Evolutionary conservation across 139 green algal genomes (phyloP).

Genomic region (Coccomyxa sp.): DNA sequence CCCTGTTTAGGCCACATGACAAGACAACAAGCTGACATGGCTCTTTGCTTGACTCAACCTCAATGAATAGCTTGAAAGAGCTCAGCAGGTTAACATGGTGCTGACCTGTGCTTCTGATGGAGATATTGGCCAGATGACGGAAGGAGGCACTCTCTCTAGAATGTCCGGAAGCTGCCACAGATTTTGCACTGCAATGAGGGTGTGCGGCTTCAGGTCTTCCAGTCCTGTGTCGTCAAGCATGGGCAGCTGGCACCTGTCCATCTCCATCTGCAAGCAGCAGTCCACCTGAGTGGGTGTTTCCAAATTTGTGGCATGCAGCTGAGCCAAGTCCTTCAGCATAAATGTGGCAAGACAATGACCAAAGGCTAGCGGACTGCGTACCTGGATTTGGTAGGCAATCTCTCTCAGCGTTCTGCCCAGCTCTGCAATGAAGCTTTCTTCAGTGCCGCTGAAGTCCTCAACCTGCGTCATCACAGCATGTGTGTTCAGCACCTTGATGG

Average conservation of each 20-base stretch:
- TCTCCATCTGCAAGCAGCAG: neutral
- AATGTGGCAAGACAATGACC: neutral
- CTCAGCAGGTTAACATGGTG: too few species aligned
- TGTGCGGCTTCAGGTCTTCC: neutral
- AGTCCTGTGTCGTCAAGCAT: neutral
- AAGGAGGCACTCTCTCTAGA: neutral
- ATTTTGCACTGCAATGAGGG: neutral
- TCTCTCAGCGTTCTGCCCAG: constrained; percentile 31
- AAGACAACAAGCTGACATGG: too few species aligned
- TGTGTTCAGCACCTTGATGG: neutral
- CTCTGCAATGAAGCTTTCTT: constrained; percentile 14
- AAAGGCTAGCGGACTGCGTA: neutral
- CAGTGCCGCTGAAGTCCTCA: constrained; percentile 3
- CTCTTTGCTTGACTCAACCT: too few species aligned
- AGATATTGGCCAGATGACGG: neutral
- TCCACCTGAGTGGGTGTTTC: neutral
- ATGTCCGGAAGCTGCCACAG: neutral
- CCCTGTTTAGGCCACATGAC: too few species aligned
- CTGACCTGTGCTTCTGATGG: too few species aligned
- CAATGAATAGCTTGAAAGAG: too few species aligned
- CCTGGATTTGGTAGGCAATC: constrained; percentile 14
- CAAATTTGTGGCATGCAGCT: neutral
- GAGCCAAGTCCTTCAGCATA: neutral
- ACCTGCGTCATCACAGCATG: constrained; percentile 11
- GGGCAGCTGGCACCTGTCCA: neutral